Evolutionary conservation across 768 basidiomycete genomes (phyloP).

Genomic region (Russula compacta): DNA sequence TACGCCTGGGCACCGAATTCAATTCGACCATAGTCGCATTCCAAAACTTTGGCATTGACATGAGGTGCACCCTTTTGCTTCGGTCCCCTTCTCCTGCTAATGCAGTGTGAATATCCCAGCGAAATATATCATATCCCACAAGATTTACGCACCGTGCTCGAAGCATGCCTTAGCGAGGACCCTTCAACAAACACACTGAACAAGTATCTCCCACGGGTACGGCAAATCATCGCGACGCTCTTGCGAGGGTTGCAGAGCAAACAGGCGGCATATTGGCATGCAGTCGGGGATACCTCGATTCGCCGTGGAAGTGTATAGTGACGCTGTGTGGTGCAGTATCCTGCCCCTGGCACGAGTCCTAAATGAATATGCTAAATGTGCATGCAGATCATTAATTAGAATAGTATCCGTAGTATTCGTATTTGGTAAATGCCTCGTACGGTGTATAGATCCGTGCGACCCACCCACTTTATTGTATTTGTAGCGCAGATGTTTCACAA

Average conservation of each 20-base stretch:
- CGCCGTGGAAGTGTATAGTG: not conserved
- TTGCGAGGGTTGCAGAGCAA: constrained; percentile 36
- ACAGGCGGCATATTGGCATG: constrained; percentile 32
- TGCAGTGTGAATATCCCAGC: constrained; percentile 21
- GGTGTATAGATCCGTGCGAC: not conserved
- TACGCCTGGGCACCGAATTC: constrained; percentile 84
- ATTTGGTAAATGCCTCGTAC: not conserved
- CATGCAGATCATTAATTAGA: not conserved
- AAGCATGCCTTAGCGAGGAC: constrained; percentile 37
- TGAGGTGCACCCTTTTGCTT: constrained; percentile 42
- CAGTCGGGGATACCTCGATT: constrained; percentile 13
- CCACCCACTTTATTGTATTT: constrained; percentile 1
- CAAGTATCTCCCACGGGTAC: constrained; percentile 32
- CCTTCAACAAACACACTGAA: constrained; percentile 29
- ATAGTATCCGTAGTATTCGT: not conserved
- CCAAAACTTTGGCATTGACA: constrained; percentile 58
- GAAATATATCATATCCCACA: constrained; percentile 34
- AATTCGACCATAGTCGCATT: constrained; percentile 74
- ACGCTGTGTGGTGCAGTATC: not conserved
- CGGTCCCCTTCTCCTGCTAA: not conserved
- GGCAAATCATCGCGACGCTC: constrained; percentile 30
- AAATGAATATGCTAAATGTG: not conserved
- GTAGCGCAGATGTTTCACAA: not conserved
- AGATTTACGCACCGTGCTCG: constrained; percentile 32
- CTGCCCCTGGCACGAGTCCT: not conserved